Conservation (phyloP, 352 stramenopile genomes). For the Blastocystis sp. region DNA sequence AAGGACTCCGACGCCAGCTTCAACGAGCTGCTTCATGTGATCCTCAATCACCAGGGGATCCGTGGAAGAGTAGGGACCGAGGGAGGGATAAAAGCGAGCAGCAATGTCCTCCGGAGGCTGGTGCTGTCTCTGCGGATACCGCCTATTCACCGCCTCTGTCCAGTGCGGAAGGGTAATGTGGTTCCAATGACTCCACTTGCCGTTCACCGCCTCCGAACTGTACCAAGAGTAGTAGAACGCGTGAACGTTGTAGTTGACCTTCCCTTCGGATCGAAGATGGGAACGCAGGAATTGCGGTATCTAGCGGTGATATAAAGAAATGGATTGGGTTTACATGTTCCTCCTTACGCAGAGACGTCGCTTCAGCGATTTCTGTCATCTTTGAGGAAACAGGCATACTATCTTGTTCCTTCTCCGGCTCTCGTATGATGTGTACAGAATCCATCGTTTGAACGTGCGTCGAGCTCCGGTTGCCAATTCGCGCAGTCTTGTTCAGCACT, state of each 20-base stretch:
- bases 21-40: conserved; percentile 75
- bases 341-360: neutral
- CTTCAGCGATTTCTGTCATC: too few relatives aligned
- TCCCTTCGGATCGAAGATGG: neutral
- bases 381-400: too few relatives aligned
- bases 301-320: too few relatives aligned
- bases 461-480: neutral
- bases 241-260: conserved; percentile 72
- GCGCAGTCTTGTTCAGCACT: neutral
- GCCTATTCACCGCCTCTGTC: conserved; percentile 49
- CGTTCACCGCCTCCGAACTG: conserved; percentile 60
- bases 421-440: too few relatives aligned
- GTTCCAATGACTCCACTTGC: conserved; percentile 76
- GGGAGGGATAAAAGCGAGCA: conserved; percentile 73
- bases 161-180: conserved; percentile 75
- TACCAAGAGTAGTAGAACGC: conserved; percentile 77
- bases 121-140: conserved; percentile 73
- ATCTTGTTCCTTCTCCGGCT: too few relatives aligned
- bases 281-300: neutral
- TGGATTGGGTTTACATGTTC: neutral
- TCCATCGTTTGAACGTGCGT: neutral
- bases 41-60: conserved; percentile 74
- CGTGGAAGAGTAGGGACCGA: conserved; percentile 74
- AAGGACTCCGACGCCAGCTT: conserved; percentile 74
- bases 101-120: conserved; percentile 74